These are phyloP conservation scores for Alternaria consortialis DNA, from an alignment of 2,329 filamentous ascomycete genomes.

Conservation along the genomic window DNA sequence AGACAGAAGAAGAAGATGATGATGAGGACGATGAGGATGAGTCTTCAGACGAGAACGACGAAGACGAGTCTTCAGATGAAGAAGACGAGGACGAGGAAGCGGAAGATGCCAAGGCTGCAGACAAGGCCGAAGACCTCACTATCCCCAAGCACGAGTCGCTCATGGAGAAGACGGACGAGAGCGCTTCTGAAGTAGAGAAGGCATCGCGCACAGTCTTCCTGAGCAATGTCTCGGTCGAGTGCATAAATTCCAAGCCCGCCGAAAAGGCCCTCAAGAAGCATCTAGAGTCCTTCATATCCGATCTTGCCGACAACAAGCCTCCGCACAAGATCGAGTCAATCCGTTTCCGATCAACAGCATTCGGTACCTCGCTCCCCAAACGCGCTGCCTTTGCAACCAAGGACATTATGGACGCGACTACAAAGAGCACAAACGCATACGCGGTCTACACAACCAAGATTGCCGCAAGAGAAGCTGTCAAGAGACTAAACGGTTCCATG, in stretches of 20 bases:
- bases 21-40: constrained; percentile 19
- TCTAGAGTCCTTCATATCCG: constrained; percentile 76
- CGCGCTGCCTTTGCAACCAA: constrained; percentile 94
- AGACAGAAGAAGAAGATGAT: constrained; percentile 40
- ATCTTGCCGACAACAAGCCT: constrained; percentile 56
- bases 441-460: constrained; percentile 81
- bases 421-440: constrained; percentile 93
- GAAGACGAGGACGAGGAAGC: neutral
- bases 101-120: constrained; percentile 29
- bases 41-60: constrained; percentile 37
- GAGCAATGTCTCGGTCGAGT: constrained; percentile 84
- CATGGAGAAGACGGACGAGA: constrained; percentile 49
- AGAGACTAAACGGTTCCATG: constrained; percentile 81
- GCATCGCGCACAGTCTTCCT: constrained; percentile 90
- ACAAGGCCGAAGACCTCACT: constrained; percentile 59
- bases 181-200: constrained; percentile 76
- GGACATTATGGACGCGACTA: constrained; percentile 88
- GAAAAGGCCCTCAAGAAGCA: constrained; percentile 81
- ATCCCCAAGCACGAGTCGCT: constrained; percentile 62
- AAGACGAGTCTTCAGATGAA: constrained; percentile 43
- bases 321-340: constrained; percentile 85
- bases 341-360: constrained; percentile 93
- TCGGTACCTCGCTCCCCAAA: constrained; percentile 83
- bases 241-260: constrained; percentile 81
- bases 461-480: constrained; percentile 78